Percentiles rank a stretch among this genome's conserved stretches.
These are phyloP conservation scores for Claviceps fusiformis DNA, from an alignment of 2,329 filamentous ascomycete species.

Conservation along the genomic window DNA sequence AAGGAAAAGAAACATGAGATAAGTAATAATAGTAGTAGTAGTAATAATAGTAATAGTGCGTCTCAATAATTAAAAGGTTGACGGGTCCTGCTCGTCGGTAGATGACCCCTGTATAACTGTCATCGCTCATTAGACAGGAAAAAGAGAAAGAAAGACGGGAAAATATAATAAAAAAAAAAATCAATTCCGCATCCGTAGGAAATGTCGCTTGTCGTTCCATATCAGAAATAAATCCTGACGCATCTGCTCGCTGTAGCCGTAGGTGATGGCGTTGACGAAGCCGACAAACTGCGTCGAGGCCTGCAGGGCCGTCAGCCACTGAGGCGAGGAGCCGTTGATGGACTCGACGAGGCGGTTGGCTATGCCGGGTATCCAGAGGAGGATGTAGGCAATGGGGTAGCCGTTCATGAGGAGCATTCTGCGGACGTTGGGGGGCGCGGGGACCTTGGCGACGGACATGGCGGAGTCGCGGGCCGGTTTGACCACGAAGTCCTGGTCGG, in stretches of 20 bases:
- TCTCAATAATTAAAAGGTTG: background rate
- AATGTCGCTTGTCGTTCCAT: background rate
- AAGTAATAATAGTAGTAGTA: too few species aligned
- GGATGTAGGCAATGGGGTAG: slow-evolving; percentile 23
- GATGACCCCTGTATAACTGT: background rate
- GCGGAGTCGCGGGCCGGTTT: background rate
- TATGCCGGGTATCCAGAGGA: slow-evolving; percentile 26
- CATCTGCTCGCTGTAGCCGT: slow-evolving; percentile 23
- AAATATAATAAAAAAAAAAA: background rate
- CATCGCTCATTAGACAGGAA: background rate
- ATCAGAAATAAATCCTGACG: background rate
- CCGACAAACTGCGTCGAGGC: slow-evolving; percentile 23
- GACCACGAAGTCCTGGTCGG: background rate
- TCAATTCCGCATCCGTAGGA: background rate
- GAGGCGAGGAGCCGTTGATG: slow-evolving; percentile 8
- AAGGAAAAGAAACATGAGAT: background rate
- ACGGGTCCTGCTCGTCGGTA: background rate
- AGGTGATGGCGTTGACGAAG: slow-evolving; percentile 24
- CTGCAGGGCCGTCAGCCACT: slow-evolving; percentile 17
- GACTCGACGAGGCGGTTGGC: slow-evolving; percentile 19
- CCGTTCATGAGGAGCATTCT: slow-evolving; percentile 23
- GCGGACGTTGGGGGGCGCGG: slow-evolving; percentile 11
- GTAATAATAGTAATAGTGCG: too few species aligned
- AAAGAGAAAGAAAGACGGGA: background rate
- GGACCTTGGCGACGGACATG: background rate